Percentiles rank a stretch among this genome's conserved stretches.
Evolutionary conservation across 306 rosid genomes (phyloP).

Genomic region (Lathyrus sativus): DNA sequence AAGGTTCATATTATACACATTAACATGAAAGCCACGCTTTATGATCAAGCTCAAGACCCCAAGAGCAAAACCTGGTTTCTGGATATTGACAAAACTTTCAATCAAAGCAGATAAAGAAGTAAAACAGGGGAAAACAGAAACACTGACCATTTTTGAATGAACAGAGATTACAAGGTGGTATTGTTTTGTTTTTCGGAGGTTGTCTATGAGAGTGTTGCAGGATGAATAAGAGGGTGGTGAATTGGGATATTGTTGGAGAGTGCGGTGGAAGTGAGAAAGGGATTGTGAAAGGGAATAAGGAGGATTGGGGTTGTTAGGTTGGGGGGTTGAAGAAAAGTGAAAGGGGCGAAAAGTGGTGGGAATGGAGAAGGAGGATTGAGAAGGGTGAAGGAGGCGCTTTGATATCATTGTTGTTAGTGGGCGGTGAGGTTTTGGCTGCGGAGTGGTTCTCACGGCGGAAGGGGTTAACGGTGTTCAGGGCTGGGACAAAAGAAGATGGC

Average conservation of each 20-base stretch:
- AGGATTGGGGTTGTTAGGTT: constrained; percentile 46
- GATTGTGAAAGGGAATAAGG: constrained; percentile 54
- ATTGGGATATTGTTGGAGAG: constrained; percentile 44
- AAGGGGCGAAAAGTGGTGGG: constrained; percentile 8
- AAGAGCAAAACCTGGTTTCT: constrained; percentile 45
- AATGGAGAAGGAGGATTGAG: background rate
- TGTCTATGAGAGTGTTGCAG: constrained; percentile 59
- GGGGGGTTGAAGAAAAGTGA: constrained; percentile 36
- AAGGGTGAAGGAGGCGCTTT: constrained; percentile 35
- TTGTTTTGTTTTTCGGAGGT: constrained; percentile 51
- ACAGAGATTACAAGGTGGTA: constrained; percentile 54
- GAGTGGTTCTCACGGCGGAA: no score
- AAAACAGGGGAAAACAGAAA: constrained; percentile 49
- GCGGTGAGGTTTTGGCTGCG: no score
- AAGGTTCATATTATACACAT: constrained; percentile 50
- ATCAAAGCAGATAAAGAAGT: constrained; percentile 56
- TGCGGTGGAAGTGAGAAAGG: constrained; percentile 53
- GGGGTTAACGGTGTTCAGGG: no score
- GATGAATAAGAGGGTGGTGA: constrained; percentile 44
- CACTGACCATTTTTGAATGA: constrained; percentile 49
- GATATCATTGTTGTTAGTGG: constrained; percentile 29
- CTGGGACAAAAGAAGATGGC: no score
- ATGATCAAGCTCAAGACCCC: constrained; percentile 65
- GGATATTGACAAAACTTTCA: constrained; percentile 56
- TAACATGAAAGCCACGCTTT: constrained; percentile 59